A percentile compares a stretch with the other conserved stretches of the same genome.
Conservation (phyloP, 106 monocot genomes). For the Amphibolis antarctica region DNA sequence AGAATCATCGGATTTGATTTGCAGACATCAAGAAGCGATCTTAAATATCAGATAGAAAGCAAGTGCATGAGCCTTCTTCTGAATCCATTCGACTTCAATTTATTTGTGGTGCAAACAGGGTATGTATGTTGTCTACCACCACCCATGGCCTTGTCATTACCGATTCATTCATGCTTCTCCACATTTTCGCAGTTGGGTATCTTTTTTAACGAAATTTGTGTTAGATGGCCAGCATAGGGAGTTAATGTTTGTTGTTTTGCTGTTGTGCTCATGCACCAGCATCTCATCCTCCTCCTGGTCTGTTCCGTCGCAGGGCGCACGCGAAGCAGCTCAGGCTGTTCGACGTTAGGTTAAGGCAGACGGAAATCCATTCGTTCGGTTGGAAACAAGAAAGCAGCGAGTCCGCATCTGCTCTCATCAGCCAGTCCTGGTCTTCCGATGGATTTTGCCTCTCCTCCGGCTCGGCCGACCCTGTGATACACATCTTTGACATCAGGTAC, state of each 20-base stretch:
- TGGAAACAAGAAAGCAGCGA: constrained; percentile 95
- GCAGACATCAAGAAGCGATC: constrained; percentile 33
- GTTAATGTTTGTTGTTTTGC: neutral
- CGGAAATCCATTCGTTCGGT: constrained; percentile 72
- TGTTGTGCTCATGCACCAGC: too few relatives aligned
- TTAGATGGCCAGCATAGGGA: neutral
- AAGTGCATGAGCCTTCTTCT: constrained; percentile 85
- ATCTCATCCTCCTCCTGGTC: too few relatives aligned
- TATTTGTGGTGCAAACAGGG: constrained; percentile 92
- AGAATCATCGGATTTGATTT: constrained; percentile 66
- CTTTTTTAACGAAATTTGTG: too few relatives aligned
- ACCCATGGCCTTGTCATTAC: too few relatives aligned
- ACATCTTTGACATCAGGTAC: constrained; percentile 80
- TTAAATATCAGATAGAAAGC: constrained; percentile 60
- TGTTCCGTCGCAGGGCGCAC: constrained; percentile 53
- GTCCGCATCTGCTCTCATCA: constrained; percentile 82
- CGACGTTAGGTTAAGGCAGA: constrained; percentile 49
- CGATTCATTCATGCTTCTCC: too few relatives aligned
- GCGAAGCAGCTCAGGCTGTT: constrained; percentile 71
- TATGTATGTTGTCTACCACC: constrained; percentile 21
- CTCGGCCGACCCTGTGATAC: constrained; percentile 68
- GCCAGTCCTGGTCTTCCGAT: constrained; percentile 86
- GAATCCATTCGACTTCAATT: constrained; percentile 77
- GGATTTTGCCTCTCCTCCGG: constrained; percentile 67
- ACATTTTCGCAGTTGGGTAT: too few relatives aligned